Conservation (phyloP, 176 grass and related monocot species). For the Oryza rufipogon region DNA sequence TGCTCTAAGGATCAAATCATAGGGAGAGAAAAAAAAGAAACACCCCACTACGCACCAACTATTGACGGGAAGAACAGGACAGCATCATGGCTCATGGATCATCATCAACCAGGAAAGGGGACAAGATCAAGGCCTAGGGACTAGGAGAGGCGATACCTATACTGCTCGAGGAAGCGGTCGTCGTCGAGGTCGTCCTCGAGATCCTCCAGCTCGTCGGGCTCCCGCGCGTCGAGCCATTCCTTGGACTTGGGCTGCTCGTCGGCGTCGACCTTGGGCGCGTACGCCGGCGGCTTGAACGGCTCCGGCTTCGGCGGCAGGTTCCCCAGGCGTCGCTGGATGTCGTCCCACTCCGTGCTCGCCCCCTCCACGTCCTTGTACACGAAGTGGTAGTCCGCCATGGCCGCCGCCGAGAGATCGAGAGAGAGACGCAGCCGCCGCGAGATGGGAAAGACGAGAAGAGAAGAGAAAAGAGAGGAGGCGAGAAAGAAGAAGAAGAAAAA, state of each 20-base stretch:
- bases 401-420: neutral
- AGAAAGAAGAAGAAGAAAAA: neutral
- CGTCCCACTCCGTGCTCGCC: constrained; percentile 86
- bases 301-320: constrained; percentile 87
- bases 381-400: constrained; percentile 94
- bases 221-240: constrained; percentile 78
- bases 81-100: constrained; percentile 32
- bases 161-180: constrained; percentile 97
- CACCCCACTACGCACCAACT: neutral
- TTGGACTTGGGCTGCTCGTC: constrained; percentile 73
- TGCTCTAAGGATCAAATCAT: constrained; percentile 1
- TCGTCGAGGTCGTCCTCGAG: constrained; percentile 92
- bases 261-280: constrained; percentile 66
- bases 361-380: constrained; percentile 99
- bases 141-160: constrained; percentile 47
- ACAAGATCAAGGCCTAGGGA: constrained; percentile 16
- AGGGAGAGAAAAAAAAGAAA: neutral
- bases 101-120: constrained; percentile 1
- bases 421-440: neutral
- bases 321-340: constrained; percentile 90
- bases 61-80: neutral
- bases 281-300: constrained; percentile 81
- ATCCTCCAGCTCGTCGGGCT: constrained; percentile 85
- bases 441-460: neutral
- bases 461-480: no score